Evolutionary conservation across 1,284 basidiomycete genomes (phyloP).

Genomic region (Ganoderma multipileum): DNA sequence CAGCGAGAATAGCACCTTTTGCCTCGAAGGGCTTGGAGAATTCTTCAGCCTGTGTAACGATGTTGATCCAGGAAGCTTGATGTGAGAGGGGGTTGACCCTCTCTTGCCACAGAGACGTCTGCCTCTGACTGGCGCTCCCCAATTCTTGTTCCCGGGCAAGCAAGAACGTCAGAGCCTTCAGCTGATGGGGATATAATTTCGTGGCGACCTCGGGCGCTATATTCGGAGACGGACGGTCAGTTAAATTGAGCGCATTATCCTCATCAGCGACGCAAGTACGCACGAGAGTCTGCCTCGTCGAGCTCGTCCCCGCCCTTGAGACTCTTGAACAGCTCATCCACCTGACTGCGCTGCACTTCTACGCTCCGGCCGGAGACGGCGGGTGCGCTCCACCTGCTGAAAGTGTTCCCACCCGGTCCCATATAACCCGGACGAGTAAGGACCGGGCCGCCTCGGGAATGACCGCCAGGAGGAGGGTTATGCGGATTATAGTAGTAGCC

Average conservation of each 20-base stretch:
- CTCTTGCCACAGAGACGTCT: slow-evolving; percentile 81
- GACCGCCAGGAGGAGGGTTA: slow-evolving; percentile 78
- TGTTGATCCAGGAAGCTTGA: slow-evolving; percentile 74
- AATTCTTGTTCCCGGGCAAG: slow-evolving; percentile 90
- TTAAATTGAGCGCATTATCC: too few species aligned
- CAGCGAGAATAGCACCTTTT: slow-evolving; percentile 92
- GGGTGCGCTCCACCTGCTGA: slow-evolving; percentile 64
- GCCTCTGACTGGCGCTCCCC: slow-evolving; percentile 55
- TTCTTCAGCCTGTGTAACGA: slow-evolving; percentile 85
- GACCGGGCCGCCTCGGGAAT: slow-evolving; percentile 50
- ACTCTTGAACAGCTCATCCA: slow-evolving; percentile 93
- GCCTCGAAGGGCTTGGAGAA: slow-evolving; percentile 75
- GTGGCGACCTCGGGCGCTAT: slow-evolving; percentile 86
- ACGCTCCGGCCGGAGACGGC: slow-evolving; percentile 79
- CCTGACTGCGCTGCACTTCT: slow-evolving; percentile 92
- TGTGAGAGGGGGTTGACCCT: slow-evolving; percentile 59
- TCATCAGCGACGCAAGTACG: slow-evolving; percentile 38
- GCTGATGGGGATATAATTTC: slow-evolving; percentile 95
- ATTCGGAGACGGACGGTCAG: slow-evolving; percentile 26
- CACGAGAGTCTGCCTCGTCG: slow-evolving; percentile 84
- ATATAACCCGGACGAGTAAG: slow-evolving; percentile 48
- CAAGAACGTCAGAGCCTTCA: slow-evolving; percentile 96
- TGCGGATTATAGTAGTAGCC: slow-evolving; percentile 91
- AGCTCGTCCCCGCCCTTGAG: slow-evolving; percentile 89
- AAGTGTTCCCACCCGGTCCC: slow-evolving; percentile 48